phyloP scores from a whole-genome alignment of 176 grass and related monocot genomes.

The Calamus simplicifolius region DNA sequence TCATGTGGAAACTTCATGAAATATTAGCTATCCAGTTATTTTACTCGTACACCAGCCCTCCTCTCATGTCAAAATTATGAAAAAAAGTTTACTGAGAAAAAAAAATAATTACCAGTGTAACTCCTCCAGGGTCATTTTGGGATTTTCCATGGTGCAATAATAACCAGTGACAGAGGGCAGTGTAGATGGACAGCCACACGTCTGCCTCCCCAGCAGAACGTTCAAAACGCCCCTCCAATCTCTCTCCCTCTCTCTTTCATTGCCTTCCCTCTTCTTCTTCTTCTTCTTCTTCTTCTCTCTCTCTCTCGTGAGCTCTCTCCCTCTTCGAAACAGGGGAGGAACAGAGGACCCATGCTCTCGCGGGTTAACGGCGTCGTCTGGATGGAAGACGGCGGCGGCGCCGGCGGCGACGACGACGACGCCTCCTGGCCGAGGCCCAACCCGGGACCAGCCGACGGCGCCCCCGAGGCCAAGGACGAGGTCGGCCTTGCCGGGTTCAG shows the following conservation, averaged over 20 bases:
- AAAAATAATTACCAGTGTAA: no score
- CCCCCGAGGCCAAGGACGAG: constrained; percentile 20
- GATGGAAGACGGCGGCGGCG: constrained; percentile 36
- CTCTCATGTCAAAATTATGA: no score
- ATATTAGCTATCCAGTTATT: no score
- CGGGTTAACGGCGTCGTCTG: constrained; percentile 48
- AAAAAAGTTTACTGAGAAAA: no score
- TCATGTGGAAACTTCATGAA: no score
- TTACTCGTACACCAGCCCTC: no score
- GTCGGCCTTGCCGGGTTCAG: constrained; percentile 27
- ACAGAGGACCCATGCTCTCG: constrained; percentile 40
- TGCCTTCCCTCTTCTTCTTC: constrained; percentile 4
- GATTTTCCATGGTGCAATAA: constrained; percentile 6
- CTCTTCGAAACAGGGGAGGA: not conserved
- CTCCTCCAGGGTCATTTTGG: not conserved
- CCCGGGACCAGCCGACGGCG: not conserved
- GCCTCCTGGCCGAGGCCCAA: constrained; percentile 16
- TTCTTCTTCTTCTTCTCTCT: constrained; percentile 1
- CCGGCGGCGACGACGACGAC: not conserved
- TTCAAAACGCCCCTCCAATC: constrained; percentile 14
- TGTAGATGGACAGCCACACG: constrained; percentile 25
- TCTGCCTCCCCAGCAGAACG: constrained; percentile 16
- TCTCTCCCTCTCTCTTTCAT: constrained; percentile 12
- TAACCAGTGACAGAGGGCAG: constrained; percentile 13
- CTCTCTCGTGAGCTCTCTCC: not conserved